Base-by-base conservation (phyloP, 1,284 basidiomycete genomes). In the Lentinula novae-zelandiae region DNA sequence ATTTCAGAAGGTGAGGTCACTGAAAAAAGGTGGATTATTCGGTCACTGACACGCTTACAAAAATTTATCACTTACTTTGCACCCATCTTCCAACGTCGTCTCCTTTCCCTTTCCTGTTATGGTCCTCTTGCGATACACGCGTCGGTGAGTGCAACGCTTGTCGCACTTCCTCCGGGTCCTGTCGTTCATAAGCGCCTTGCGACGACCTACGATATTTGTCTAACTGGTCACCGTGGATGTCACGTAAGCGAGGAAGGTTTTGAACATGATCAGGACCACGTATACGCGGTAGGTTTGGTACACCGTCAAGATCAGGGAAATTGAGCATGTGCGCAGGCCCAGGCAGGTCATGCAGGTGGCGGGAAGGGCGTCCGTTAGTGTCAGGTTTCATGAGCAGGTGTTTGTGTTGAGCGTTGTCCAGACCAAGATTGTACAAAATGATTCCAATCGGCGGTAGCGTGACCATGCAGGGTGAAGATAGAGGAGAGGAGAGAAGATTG, bases 181-280 rank as follows among this genome's bases (percentile, higher is more conserved):
- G 53, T n/a, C 53, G n/a, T 6, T 56, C 54, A 5, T 33, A 46
- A 56, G 54, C 70, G 39, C 65, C 64, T 1, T 67, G 67, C 2
- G 80, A 75, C 2, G 74, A 70, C 15, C 79, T 74, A 54, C 82
- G 77, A 67, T 85, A 85, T 63, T 72, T 76, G 63, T 81, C 83
- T 52, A 86, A 66, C 84, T 86, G 64, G 17, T 49, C 56, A 22
- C 22, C 31, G 20, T 22, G 5, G 13, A 57, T 39, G 10, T 53
- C 52, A 44, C 46, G 50, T 15, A 58, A n/a, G 13, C 17, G 17
- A 40, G 57, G 57, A 9, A 58, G 57, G 8, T n/a, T 31, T 27
- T 52, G 17, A 17, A 27, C 22, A n/a, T 2, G 38, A 31, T 50
- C 56, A 39, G 56, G 56, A 38, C 49, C 49, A 40, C 38, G 49